Conservation (phyloP, 164 flowering plant genomes). For the Houttuynia cordata region DNA sequence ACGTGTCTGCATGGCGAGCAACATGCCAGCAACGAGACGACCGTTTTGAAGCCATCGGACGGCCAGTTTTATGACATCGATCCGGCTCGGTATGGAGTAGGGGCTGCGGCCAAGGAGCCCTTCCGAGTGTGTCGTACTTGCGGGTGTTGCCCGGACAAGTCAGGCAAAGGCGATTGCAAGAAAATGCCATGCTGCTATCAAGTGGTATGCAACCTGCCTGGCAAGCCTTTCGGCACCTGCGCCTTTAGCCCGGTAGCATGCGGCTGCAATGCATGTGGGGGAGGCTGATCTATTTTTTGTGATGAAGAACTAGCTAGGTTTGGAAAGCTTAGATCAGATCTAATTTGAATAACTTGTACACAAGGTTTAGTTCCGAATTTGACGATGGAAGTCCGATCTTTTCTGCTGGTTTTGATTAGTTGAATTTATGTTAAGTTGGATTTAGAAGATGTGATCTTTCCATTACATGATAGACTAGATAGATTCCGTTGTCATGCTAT, state of each 20-base stretch:
- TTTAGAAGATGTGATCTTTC: too few species aligned
- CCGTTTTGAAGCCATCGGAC: background rate
- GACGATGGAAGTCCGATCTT: too few species aligned
- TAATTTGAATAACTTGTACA: too few species aligned
- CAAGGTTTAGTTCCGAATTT: too few species aligned
- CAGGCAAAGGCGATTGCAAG: constrained; percentile 17
- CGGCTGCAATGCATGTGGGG: constrained; percentile 34
- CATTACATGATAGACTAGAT: too few species aligned
- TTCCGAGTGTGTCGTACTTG: background rate
- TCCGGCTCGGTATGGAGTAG: constrained; percentile 11
- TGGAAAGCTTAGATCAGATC: too few species aligned
- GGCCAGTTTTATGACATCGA: constrained; percentile 8
- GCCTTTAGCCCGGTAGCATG: constrained; percentile 45
- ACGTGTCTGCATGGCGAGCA: background rate
- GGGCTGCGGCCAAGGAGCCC: background rate
- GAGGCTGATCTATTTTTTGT: too few species aligned
- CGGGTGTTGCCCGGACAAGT: background rate
- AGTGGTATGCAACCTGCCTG: constrained; percentile 42
- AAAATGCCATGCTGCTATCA: constrained; percentile 47
- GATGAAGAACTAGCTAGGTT: too few species aligned
- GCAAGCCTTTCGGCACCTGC: constrained; percentile 49
- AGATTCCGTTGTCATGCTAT: too few species aligned
- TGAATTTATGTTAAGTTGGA: too few species aligned
- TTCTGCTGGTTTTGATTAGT: too few species aligned
- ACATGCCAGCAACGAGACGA: background rate